A percentile compares a stretch with the other conserved stretches of the same genome.
These are phyloP conservation scores for Neurospora cerealis DNA, from an alignment of 495 filamentous ascomycete species.

Conservation along the genomic window DNA sequence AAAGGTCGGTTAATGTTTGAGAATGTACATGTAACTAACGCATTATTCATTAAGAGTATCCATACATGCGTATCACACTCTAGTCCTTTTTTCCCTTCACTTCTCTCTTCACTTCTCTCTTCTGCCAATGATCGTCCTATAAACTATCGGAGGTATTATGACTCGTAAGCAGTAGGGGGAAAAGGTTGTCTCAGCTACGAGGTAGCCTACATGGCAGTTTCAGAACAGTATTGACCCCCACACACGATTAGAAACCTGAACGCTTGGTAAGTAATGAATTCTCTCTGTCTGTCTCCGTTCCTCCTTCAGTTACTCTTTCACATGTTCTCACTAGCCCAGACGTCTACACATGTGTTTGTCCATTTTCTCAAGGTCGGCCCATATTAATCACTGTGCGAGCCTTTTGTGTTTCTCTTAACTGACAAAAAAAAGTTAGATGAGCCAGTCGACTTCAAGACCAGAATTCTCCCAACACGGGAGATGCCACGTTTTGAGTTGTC, in stretches of 20 bases:
- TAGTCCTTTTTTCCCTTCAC: not conserved
- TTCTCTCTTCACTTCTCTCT: not conserved
- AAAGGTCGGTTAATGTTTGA: not conserved
- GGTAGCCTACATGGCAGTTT: not conserved
- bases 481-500: not conserved
- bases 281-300: too few relatives aligned
- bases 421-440: too few relatives aligned
- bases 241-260: too few relatives aligned
- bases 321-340: not conserved
- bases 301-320: not conserved
- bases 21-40: not conserved
- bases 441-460: not conserved
- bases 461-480: not conserved
- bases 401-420: not conserved
- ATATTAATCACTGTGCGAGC: not conserved
- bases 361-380: not conserved
- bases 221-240: not conserved
- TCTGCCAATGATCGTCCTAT: not conserved
- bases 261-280: not conserved
- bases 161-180: not conserved
- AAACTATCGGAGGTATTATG: not conserved
- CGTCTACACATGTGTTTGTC: not conserved
- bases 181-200: not conserved
- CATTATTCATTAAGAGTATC: not conserved
- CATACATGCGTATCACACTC: not conserved